Conservation (phyloP, 345 rosid genomes). For the Corchorus olitorius region DNA sequence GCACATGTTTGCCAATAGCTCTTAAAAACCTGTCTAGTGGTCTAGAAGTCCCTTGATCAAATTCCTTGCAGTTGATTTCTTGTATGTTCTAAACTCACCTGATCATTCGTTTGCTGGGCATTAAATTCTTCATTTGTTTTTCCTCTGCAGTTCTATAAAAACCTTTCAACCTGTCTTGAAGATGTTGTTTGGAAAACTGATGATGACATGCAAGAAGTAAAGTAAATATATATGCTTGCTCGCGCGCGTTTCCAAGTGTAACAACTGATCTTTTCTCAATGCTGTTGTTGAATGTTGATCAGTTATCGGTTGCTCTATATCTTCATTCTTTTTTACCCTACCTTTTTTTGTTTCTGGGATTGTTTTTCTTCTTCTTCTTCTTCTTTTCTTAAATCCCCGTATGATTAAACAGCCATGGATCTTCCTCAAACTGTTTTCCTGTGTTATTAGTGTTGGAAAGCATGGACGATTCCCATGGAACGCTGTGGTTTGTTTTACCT, state of each 20-base stretch:
- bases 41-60: not conserved
- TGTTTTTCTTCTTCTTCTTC: not conserved
- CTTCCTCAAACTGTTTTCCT: slow-evolving; percentile 33
- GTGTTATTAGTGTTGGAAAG: slow-evolving; percentile 37
- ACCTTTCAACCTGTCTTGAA: slow-evolving; percentile 73
- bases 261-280: not conserved
- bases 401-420: slow-evolving; percentile 14
- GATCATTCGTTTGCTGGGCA: not conserved
- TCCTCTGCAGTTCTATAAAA: slow-evolving; percentile 79
- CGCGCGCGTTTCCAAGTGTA: slow-evolving; percentile 14
- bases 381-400: not conserved
- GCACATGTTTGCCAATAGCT: not conserved
- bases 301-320: slow-evolving; percentile 22
- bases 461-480: slow-evolving; percentile 29
- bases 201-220: slow-evolving; percentile 63
- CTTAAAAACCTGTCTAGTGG: not conserved
- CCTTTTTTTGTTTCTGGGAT: not conserved
- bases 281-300: slow-evolving; percentile 20
- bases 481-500: slow-evolving; percentile 2
- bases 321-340: slow-evolving; percentile 32
- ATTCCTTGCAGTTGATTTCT: not conserved
- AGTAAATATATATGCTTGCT: slow-evolving; percentile 15
- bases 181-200: slow-evolving; percentile 95
- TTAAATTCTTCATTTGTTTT: not conserved
- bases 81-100: not conserved